Evolutionary conservation across 352 stramenopile species (phyloP).

Genomic region (Phytopythium litorale): DNA sequence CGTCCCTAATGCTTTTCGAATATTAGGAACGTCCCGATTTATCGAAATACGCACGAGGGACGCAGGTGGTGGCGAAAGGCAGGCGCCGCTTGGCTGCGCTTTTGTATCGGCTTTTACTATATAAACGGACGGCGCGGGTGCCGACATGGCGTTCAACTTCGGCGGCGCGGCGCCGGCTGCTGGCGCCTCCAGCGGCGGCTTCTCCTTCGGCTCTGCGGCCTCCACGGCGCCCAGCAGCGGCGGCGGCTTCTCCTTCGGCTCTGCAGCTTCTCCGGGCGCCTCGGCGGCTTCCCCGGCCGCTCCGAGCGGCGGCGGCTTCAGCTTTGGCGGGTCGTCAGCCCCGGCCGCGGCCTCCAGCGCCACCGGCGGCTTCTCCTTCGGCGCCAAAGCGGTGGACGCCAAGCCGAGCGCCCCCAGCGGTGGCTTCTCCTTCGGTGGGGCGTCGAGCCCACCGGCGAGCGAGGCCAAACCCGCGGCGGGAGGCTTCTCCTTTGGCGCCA

Average conservation of each 20-base stretch:
- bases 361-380: slow-evolving; percentile 27
- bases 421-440: slow-evolving; percentile 17
- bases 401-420: not conserved
- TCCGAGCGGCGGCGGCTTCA: not conserved
- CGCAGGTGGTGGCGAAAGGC: slow-evolving; percentile 3
- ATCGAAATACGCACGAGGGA: too few relatives aligned
- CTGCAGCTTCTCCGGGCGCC: slow-evolving; percentile 3
- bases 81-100: not conserved
- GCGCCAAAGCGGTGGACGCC: slow-evolving; percentile 1
- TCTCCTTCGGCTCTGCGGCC: slow-evolving; percentile 25
- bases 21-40: too few relatives aligned
- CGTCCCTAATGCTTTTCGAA: too few relatives aligned
- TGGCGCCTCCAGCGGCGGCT: slow-evolving; percentile 17
- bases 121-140: not conserved
- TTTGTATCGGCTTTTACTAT: not conserved
- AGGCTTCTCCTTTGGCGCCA: slow-evolving; percentile 29
- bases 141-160: slow-evolving; percentile 39
- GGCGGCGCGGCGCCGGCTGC: slow-evolving; percentile 8
- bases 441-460: not conserved
- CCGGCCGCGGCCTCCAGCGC: not conserved
- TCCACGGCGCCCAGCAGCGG: not conserved
- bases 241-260: slow-evolving; percentile 32
- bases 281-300: not conserved
- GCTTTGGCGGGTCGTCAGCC: not conserved
- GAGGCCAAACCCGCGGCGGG: slow-evolving; percentile 14